Evolutionary conservation across 768 basidiomycete genomes (phyloP), one percentile per base, ranked within the genome.

Genomic region (Polyporus arcularius): DNA sequence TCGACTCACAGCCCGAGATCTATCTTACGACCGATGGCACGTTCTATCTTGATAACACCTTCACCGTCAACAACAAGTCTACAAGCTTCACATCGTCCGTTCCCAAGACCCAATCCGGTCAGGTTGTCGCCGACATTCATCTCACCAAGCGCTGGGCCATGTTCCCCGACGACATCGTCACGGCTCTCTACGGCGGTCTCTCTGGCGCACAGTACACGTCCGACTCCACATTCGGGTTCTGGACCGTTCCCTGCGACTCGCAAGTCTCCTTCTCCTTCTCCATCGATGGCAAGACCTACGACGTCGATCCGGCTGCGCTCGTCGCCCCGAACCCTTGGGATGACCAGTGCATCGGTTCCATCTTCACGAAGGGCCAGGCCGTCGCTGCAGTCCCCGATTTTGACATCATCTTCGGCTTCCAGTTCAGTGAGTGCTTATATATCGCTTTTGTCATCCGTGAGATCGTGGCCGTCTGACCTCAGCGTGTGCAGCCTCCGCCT

Each of bases 241-340:
- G 49, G 47, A 43, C 50, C 15, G 31, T 63, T n/a, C 53, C 62
- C 32, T 63, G 62, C 39, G 57, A 59, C 54, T 18, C 57, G 4
- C 18, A 40, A 18, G 8, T 63, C 42, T 21, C 53, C 42, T 59
- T 63, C 53, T 46, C 7, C 11, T 50, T 63, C 58, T 42, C 43
- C 11, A 63, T 63, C 50, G 57, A 45, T 7, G 57, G 54, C 54
- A 21, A 28, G 21, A 58, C 58, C 32, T 63, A 63, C 57, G 16
- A 47, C 8, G 53, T 59, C 46, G 40, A 16, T 32, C 21, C 42
- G 48, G 57, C 51, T 32, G 47, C 57, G n/a, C 62, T 63, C 53
- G 31, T 63, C 10, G 57, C 57, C 26, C 53, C 53, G 12, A 63
- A 63, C 57, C 62, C 62, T 21, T 58, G 54, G 53, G 62, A 57